These are phyloP conservation scores for Leccinum obscurum DNA, from an alignment of 768 basidiomycete genomes.

Conservation along the genomic window DNA sequence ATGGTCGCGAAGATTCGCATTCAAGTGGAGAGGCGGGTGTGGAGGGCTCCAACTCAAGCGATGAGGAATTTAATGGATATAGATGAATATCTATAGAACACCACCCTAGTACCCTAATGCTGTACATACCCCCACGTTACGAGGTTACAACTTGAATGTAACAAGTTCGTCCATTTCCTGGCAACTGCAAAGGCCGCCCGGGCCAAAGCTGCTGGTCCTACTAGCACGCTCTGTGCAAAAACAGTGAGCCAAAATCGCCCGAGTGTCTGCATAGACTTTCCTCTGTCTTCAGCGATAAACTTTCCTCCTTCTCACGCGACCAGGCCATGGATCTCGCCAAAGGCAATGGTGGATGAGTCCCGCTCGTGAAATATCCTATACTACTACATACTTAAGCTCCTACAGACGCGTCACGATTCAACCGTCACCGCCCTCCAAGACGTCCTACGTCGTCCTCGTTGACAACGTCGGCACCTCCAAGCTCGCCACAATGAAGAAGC, in stretches of 20 bases:
- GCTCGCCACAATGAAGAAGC: constrained; percentile 82
- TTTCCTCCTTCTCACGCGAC: constrained; percentile 83
- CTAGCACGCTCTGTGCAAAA: constrained; percentile 52
- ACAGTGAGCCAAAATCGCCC: constrained; percentile 65
- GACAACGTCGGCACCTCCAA: constrained; percentile 87
- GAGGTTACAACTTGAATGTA: too few species aligned
- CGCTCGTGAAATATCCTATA: not conserved
- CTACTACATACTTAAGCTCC: not conserved
- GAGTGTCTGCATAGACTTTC: constrained; percentile 84
- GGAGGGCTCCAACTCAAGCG: too few species aligned
- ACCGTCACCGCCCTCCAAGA: constrained; percentile 88
- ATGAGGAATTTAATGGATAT: too few species aligned
- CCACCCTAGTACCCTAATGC: too few species aligned
- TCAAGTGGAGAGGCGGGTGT: too few species aligned
- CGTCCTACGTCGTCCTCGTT: constrained; percentile 87
- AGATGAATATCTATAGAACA: too few species aligned
- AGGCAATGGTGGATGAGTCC: constrained; percentile 83
- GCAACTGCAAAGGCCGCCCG: constrained; percentile 50
- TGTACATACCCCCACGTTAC: too few species aligned
- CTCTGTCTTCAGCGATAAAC: constrained; percentile 95
- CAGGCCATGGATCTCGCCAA: constrained; percentile 88
- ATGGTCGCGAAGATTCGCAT: too few species aligned
- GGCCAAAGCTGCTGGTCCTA: constrained; percentile 52
- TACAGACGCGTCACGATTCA: constrained; percentile 29
- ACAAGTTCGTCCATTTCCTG: too few species aligned